Conservation (phyloP, 2,329 filamentous ascomycete species). For the Scleromitrula shiraiana region DNA sequence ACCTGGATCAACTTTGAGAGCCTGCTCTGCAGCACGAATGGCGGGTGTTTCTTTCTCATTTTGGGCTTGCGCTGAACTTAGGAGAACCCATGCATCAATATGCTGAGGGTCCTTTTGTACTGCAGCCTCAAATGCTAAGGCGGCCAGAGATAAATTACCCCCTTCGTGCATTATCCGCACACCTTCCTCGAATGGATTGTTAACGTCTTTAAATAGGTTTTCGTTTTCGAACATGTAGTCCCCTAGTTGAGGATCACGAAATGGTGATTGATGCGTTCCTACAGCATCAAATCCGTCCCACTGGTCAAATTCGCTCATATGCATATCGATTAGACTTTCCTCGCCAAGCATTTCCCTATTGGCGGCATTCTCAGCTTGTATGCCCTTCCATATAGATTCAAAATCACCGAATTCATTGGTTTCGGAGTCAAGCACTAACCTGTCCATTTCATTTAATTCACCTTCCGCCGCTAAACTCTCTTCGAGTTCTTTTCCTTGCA, state of each 20-base stretch:
- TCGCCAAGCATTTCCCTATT: slow-evolving; percentile 62
- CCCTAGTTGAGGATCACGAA: slow-evolving; percentile 71
- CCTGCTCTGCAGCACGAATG: slow-evolving; percentile 87
- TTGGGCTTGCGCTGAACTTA: slow-evolving; percentile 89
- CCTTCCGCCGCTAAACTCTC: slow-evolving; percentile 33
- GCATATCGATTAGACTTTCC: slow-evolving; percentile 45
- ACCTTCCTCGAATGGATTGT: slow-evolving; percentile 86
- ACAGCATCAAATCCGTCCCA: slow-evolving; percentile 69
- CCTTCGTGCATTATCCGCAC: slow-evolving; percentile 88
- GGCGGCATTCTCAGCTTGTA: slow-evolving; percentile 66
- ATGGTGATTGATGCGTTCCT: slow-evolving; percentile 53
- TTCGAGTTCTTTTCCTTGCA: slow-evolving; percentile 44
- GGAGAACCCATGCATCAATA: slow-evolving; percentile 85
- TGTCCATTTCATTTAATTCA: slow-evolving; percentile 85
- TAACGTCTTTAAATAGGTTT: slow-evolving; percentile 75
- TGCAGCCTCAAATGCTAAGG: slow-evolving; percentile 90
- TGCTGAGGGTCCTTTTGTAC: slow-evolving; percentile 84
- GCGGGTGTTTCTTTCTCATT: slow-evolving; percentile 98
- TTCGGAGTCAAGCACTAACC: slow-evolving; percentile 66
- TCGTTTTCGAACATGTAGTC: slow-evolving; percentile 93
- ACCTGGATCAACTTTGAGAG: slow-evolving; percentile 76
- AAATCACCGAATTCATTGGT: slow-evolving; percentile 77
- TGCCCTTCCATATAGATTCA: slow-evolving; percentile 80
- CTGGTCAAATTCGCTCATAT: slow-evolving; percentile 68
- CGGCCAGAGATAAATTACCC: slow-evolving; percentile 87